These are phyloP conservation scores for Lodderomyces elongisporus DNA, from an alignment of 1,139 yeast species.

Conservation along the genomic window DNA sequence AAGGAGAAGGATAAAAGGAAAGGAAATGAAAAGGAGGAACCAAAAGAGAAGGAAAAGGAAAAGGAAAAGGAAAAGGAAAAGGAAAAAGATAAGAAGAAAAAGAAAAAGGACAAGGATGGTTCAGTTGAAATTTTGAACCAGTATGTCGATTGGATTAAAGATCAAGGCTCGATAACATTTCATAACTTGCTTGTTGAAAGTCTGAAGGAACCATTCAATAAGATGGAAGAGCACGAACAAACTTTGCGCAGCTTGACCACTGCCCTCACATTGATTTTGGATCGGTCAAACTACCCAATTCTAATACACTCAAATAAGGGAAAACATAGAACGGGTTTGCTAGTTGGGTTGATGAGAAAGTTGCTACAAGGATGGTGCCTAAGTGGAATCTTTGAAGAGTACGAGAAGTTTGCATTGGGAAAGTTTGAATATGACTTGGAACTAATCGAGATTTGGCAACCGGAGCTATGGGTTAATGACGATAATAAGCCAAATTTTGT, in stretches of 20 bases:
- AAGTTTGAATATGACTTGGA: conserved; percentile 90
- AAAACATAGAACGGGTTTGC: conserved; percentile 87
- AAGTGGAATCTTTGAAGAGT: conserved; percentile 91
- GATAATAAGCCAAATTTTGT: conserved; percentile 34
- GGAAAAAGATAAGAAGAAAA: conserved; percentile 29
- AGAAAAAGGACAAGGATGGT: conserved; percentile 27
- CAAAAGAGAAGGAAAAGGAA: conserved; percentile 19
- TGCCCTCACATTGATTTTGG: conserved; percentile 61
- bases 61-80: conserved; percentile 2
- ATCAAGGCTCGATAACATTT: conserved; percentile 49
- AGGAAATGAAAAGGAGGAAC: conserved; percentile 23
- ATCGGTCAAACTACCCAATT: conserved; percentile 75
- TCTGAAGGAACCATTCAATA: conserved; percentile 70
- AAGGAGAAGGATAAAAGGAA: conserved; percentile 17
- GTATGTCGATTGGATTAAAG: conserved; percentile 61
- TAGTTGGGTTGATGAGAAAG: conserved; percentile 84
- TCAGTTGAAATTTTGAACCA: conserved; percentile 35
- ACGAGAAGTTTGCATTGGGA: conserved; percentile 87
- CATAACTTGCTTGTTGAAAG: conserved; percentile 62
- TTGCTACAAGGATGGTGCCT: conserved; percentile 88
- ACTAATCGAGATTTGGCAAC: conserved; percentile 47
- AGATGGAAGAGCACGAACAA: conserved; percentile 38
- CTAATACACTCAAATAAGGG: conserved; percentile 92
- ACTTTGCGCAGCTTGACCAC: conserved; percentile 47
- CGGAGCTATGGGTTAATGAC: conserved; percentile 34